Evolutionary conservation across 352 stramenopile genomes (phyloP), one percentile per base, ranked within the genome.

Genomic region (Pythium sukuiense): DNA sequence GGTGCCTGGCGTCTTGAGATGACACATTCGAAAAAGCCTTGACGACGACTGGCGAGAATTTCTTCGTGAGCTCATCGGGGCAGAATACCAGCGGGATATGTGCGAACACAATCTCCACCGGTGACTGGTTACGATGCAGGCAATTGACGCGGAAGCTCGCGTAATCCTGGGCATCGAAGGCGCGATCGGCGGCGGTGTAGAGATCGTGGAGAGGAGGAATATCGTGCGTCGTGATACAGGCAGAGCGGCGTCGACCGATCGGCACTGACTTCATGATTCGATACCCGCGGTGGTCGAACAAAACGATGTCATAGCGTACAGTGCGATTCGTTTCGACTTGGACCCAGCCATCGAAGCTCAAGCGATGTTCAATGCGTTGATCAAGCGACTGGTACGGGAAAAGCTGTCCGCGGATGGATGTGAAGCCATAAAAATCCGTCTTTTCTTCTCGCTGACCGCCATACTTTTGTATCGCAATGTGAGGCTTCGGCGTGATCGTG

Each of bases 111-210:
- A 65, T 58, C 58, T 72, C 65, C 11, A 72, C 46, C 6, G 65
- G 65, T 3, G 65, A n/a, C 16, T 57, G 29, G 1, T 13, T 9
- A 7, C 11, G 26, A 13, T 45, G 16, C 26, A 59, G 61, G 48
- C 65, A 72, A n/a, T 72, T 72, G 20, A 67, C 53, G 2, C 59
- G 65, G 46, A 72, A 72, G 43, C 27, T 72, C 5, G 37, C 7
- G 53, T 64, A 72, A 20, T 65, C 57, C 48, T 67, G 52, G 2
- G 65, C 65, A 4, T 62, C 2, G 20, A 72, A 72, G 6, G 65
- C 65, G 0, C 54, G 33, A 11, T 57, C 33, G 4, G 30, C 55
- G 14, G 37, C 45, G 1, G 53, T 4, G 9, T 49, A 5, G 18
- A 72, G 59, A 24, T 63, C 53, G 26, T 72, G 65, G 20, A 72